Evolutionary conservation across 225 moss, liverwort and hornwort genomes (phyloP), one percentile per base, ranked within the genome.

Genomic region (Sphagnum tenellum): DNA sequence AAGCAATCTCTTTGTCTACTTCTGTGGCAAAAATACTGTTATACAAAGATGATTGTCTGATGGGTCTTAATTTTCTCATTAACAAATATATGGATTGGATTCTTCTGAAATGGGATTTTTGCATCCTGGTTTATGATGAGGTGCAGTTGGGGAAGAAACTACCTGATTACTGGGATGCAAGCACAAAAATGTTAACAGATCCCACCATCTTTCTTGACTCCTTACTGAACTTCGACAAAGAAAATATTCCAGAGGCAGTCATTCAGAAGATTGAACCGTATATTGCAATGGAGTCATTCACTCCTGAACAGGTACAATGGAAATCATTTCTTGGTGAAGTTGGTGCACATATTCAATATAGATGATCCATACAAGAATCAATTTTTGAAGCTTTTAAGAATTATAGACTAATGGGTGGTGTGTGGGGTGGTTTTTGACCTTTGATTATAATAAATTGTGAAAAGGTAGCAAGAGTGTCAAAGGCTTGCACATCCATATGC

Each of bases 401-500:
- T 29, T 29, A 29, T 29, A 56, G 9, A 56, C n/a, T n/a, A 56
- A 56, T n/a, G 55, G n/a, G n/a, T 9, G 55, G 55, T 56, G 9
- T 9, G 9, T 56, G 55, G n/a, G 9, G 9, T n/a, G 9, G 55
- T 9, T n/a, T 3, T 65, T 48, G 50, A 52, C 45, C 12, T 54
- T 75, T 61, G 12, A 58, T 45, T 4, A 12, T 8, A 5, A 44
- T 44, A 59, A 29, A 29, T 29, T 29, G 0, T 29, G 29, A 29
- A 47, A 7, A 95, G 94, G 91, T 91, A 10, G 82, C 89, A 56
- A 82, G 88, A 66, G 94, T 91, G 13, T 95, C 91, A 62, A 95
- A 95, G 62, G 94, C 94, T 0, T 95, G 94, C 49, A 95, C 94
- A 49, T 95, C 91, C 0, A 91, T 95, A 55, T 91, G 94, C 69